Conservation (phyloP, 805 yeast species). For the Torulaspora delbrueckii region DNA sequence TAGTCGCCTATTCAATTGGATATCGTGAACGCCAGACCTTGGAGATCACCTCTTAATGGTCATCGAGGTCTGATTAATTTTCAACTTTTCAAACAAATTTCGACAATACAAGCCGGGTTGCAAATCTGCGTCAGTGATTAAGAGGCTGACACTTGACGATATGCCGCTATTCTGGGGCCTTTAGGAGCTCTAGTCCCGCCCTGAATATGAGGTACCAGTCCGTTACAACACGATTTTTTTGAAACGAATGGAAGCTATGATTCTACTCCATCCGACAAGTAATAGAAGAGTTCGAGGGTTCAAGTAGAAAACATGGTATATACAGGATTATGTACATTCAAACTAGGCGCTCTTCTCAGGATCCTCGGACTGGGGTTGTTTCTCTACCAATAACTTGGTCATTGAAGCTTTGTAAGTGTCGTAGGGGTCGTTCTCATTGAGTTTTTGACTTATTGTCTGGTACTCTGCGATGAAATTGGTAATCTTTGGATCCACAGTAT, state of each 20-base stretch:
- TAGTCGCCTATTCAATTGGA: not conserved
- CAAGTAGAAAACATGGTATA: not conserved
- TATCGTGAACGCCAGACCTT: not conserved
- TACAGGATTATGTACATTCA: constrained; percentile 1
- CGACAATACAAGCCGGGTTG: not conserved
- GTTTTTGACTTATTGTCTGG: constrained; percentile 5
- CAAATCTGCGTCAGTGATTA: not conserved
- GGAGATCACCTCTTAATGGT: not conserved
- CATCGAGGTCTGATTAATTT: not conserved
- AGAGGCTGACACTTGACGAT: not conserved
- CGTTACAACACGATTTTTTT: no score
- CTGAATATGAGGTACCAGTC: no score
- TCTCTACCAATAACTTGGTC: not conserved
- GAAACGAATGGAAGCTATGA: no score
- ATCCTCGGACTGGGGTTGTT: not conserved
- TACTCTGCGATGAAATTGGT: constrained; percentile 14
- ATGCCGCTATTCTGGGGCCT: not conserved
- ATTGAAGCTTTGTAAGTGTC: constrained; percentile 13
- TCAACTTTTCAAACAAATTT: not conserved
- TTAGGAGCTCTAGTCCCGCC: no score
- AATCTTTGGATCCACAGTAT: constrained; percentile 9
- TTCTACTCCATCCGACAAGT: no score
- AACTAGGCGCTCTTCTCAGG: not conserved
- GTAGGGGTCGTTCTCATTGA: constrained; percentile 14
- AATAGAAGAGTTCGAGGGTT: no score